Evolutionary conservation across 2,329 filamentous ascomycete species (phyloP), one percentile per base, ranked within the genome.

Genomic region (Fusarium secorum): DNA sequence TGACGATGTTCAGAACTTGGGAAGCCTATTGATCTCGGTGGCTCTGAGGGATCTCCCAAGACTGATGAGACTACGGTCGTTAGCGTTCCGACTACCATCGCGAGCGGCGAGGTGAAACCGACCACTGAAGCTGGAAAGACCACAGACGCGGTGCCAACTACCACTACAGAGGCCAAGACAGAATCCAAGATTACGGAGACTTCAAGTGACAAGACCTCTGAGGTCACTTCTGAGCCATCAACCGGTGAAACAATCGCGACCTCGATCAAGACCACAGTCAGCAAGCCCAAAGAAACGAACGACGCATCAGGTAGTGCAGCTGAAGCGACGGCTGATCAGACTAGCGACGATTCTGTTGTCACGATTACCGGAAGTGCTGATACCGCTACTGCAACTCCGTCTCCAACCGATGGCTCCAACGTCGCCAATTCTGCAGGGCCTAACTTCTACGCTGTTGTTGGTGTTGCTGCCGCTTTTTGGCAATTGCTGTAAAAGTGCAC

Each of bases 11-110:
- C 38, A 71, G 68, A 72, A 28, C 64, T 72, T 13, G 68, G 68
- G 13, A 64, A 60, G 15, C 68, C 64, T 22, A 58, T 71, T 30
- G 64, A 69, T 22, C 48, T 57, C 4, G 68, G 56, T 6, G 26
- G 59, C n/a, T 53, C 56, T n/a, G 42, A 11, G 3, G 68, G 26
- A 13, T 30, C 51, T 11, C 51, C 68, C 15, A 65, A 57, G 24
- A 60, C 58, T 7, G 48, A 48, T 36, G 36, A 56, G 17, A 63
- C 41, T 22, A 70, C 67, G 3, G n/a, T 14, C 4, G 35, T 53
- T 3, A 15, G 22, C 7, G 28, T n/a, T 11, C 55, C 49, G 2
- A 11, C 39, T 30, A 60, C 49, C 11, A 58, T 44, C 39, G 28
- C 48, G 4, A 42, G 10, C 8, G 15, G 32, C 2, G 41, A 51